Evolutionary conservation across 228 moss, liverwort and hornwort genomes (phyloP).

Genomic region (Sphagnum fallax): DNA sequence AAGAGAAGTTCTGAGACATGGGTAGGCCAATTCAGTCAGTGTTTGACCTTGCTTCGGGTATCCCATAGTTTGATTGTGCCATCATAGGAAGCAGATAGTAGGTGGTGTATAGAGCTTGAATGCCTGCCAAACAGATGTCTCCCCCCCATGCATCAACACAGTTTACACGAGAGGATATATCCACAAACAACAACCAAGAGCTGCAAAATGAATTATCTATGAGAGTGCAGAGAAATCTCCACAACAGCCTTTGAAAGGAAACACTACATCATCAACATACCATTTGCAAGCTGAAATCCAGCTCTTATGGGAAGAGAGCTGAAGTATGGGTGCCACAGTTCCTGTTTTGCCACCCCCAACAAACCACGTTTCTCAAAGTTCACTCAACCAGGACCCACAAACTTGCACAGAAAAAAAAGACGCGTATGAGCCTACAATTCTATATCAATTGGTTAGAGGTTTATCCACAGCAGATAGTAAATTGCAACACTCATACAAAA

Average conservation of each 20-base stretch:
- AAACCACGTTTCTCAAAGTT: neutral
- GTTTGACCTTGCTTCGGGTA: constrained; percentile 44
- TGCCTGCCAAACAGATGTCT: constrained; percentile 50
- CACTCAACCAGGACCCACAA: neutral
- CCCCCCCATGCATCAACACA: neutral
- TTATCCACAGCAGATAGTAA: neutral
- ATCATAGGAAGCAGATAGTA: constrained; percentile 77
- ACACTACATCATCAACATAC: constrained; percentile 18
- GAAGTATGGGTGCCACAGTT: constrained; percentile 50
- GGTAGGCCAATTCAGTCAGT: neutral
- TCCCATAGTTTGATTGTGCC: constrained; percentile 93
- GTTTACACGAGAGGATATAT: neutral
- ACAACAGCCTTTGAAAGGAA: neutral
- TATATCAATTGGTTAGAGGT: neutral
- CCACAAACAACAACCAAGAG: neutral
- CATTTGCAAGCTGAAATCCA: constrained; percentile 96
- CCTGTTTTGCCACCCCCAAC: constrained; percentile 20
- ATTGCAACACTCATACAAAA: neutral
- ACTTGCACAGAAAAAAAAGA: neutral
- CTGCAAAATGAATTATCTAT: neutral
- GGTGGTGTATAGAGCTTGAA: constrained; percentile 51
- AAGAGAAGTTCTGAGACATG: neutral
- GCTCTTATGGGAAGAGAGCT: constrained; percentile 63
- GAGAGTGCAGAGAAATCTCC: neutral
- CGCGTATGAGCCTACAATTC: neutral